A percentile compares a stretch with the other conserved stretches of the same genome.
phyloP scores from a whole-genome alignment of 1,139 yeast genomes.

The Candida mesenterica region DNA sequence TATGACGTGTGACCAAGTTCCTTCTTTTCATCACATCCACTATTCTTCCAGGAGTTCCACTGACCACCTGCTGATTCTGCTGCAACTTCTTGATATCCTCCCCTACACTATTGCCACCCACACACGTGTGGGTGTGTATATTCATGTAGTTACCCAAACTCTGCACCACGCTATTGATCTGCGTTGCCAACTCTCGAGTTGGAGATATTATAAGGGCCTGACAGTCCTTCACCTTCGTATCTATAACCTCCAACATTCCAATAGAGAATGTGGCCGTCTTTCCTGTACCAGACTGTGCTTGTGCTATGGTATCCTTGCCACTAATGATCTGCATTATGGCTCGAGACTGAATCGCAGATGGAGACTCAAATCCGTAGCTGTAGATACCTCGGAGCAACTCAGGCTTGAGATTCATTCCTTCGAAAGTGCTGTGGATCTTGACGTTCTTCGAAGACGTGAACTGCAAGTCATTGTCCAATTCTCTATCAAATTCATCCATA shows the following conservation, averaged over 20 bases:
- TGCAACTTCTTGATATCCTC: slow-evolving; percentile 72
- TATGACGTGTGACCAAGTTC: slow-evolving; percentile 60
- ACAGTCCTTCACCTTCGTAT: slow-evolving; percentile 61
- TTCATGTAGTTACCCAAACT: slow-evolving; percentile 87
- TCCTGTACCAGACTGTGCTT: slow-evolving; percentile 98
- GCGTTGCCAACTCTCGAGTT: slow-evolving; percentile 92
- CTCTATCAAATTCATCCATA: slow-evolving; percentile 15
- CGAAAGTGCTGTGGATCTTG: slow-evolving; percentile 66
- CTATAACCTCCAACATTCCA: slow-evolving; percentile 82
- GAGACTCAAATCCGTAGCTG: slow-evolving; percentile 89
- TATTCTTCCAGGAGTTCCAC: slow-evolving; percentile 97
- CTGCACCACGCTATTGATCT: slow-evolving; percentile 80
- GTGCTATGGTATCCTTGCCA: slow-evolving; percentile 93
- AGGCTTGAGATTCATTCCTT: slow-evolving; percentile 74
- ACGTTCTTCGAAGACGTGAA: slow-evolving; percentile 60
- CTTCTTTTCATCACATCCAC: slow-evolving; percentile 83
- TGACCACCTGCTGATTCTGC: slow-evolving; percentile 85
- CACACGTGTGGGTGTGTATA: slow-evolving; percentile 82
- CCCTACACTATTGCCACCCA: slow-evolving; percentile 87
- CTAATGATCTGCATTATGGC: slow-evolving; percentile 90
- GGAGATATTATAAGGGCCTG: slow-evolving; percentile 91
- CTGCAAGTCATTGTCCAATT: slow-evolving; percentile 54
- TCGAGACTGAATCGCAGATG: slow-evolving; percentile 92
- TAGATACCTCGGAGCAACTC: slow-evolving; percentile 73
- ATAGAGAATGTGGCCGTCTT: slow-evolving; percentile 96